phyloP scores from a whole-genome alignment of 805 yeast genomes.

The Torulaspora maleeae region DNA sequence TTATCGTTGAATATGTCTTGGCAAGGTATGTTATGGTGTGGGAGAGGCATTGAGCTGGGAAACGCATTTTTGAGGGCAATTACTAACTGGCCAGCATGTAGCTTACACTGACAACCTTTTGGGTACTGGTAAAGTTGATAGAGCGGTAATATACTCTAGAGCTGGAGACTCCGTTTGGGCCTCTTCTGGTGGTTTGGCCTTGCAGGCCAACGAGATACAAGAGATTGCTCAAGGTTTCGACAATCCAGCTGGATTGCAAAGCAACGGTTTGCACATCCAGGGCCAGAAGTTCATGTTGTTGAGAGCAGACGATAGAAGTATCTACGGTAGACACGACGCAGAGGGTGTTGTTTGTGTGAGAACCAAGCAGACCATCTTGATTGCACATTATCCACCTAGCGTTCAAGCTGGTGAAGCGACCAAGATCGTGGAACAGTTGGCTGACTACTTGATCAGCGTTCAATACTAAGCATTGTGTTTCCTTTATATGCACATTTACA shows the following conservation, averaged over 20 bases:
- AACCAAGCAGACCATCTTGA: slow-evolving; percentile 85
- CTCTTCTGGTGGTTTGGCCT: slow-evolving; percentile 58
- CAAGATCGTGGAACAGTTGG: slow-evolving; percentile 88
- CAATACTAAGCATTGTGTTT: slow-evolving; percentile 50
- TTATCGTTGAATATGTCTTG: slow-evolving; percentile 37
- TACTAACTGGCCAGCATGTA: slow-evolving; percentile 27
- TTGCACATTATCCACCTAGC: slow-evolving; percentile 92
- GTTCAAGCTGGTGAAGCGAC: slow-evolving; percentile 95
- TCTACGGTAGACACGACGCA: slow-evolving; percentile 87
- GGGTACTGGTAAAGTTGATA: slow-evolving; percentile 83
- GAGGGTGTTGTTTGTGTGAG: slow-evolving; percentile 88
- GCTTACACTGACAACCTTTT: slow-evolving; percentile 94
- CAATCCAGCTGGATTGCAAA: slow-evolving; percentile 73
- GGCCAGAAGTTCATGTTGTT: slow-evolving; percentile 84
- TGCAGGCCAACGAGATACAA: slow-evolving; percentile 64
- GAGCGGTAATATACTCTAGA: slow-evolving; percentile 87
- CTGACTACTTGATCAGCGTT: slow-evolving; percentile 86
- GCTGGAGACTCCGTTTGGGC: slow-evolving; percentile 98
- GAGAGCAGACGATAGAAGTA: slow-evolving; percentile 86
- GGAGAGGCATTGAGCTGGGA: neutral
- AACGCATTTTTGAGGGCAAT: neutral
- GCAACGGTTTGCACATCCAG: slow-evolving; percentile 79
- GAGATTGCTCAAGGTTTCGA: slow-evolving; percentile 75
- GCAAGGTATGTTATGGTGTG: slow-evolving; percentile 39
- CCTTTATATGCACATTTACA: neutral